Base-by-base conservation (phyloP, 2,329 filamentous ascomycete genomes). In the Hymenoscyphus infarciens region DNA sequence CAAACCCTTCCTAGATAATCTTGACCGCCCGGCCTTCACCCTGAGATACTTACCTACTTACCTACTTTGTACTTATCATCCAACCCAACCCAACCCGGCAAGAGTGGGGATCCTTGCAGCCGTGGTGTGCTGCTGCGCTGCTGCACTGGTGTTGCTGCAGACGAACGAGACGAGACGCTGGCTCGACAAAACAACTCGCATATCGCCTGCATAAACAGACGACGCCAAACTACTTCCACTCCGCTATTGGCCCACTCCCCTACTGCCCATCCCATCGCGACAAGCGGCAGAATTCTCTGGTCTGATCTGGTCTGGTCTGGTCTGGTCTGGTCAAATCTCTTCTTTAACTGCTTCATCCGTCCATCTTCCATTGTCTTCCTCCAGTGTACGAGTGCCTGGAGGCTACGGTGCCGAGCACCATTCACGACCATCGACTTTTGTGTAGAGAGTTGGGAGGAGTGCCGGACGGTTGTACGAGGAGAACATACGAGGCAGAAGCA, bases 371-470 rank as follows among this genome's bases (percentile, higher is more conserved):
- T n/a, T 38, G 49, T 57, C 61, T 57, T 57, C 60, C 59, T 61
- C 62, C 61, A 56, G 63, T 61, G 35, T 35, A 65, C 60, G 63
- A 65, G 64, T 66, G 66, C 61, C 63, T 61, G 61, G 67, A 69
- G 58, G 66, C 66, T 60, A 62, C 58, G 66, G 66, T 68, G 62
- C 63, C 63, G 55, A 61, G 66, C 68, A 69, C 66, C 45, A 31
- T 45, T 62, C 61, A 55, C 53, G 16, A 52, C 10, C 11, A 25
- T 35, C n/a, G 33, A 15, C 22, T 15, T 25, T 3, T n/a, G 16
- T 33, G 38, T 16, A 16, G 22, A 22, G 38, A n/a, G n/a, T n/a
- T 59, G 35, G 39, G 16, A 52, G 42, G 45, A 52, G 22, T 22
- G 19, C 45, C 7, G 19, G 25, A 27, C 25, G 2, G 45, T 25